Evolutionary conservation across 2,329 filamentous ascomycete species (phyloP).

Genomic region (Dactylellina leptospora): DNA sequence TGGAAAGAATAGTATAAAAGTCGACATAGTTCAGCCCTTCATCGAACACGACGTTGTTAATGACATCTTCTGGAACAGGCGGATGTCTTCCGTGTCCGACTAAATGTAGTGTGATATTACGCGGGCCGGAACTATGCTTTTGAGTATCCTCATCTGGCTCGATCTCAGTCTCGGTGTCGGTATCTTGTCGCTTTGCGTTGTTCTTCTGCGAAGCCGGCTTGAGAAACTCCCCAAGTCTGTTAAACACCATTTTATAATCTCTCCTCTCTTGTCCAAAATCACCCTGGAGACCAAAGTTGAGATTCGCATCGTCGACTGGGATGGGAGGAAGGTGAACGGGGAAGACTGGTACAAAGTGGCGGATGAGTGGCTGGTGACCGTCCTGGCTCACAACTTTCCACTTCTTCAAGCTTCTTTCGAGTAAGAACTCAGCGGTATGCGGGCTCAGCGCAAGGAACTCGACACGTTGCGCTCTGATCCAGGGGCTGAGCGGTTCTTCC

Average conservation of each 20-base stretch:
- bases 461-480: slow-evolving; percentile 55
- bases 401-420: slow-evolving; percentile 53
- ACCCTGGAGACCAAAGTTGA: slow-evolving; percentile 57
- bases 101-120: slow-evolving; percentile 55
- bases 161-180: slow-evolving; percentile 3
- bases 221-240: slow-evolving; percentile 55
- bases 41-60: slow-evolving; percentile 56
- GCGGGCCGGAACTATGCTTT: slow-evolving; percentile 18
- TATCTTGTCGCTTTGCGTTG: slow-evolving; percentile 18
- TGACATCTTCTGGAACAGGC: slow-evolving; percentile 54
- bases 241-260: slow-evolving; percentile 57
- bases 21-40: slow-evolving; percentile 57
- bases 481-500: slow-evolving; percentile 49
- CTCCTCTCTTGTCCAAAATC: slow-evolving; percentile 57
- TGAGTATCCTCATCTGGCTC: slow-evolving; percentile 37
- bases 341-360: slow-evolving; percentile 57
- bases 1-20: slow-evolving; percentile 57
- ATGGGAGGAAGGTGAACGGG: slow-evolving; percentile 54
- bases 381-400: slow-evolving; percentile 54
- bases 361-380: slow-evolving; percentile 52
- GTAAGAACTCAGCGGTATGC: slow-evolving; percentile 57
- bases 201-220: slow-evolving; percentile 33
- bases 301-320: slow-evolving; percentile 42
- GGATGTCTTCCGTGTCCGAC: slow-evolving; percentile 56
- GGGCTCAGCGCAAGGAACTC: slow-evolving; percentile 57